Percentiles rank a stretch among this genome's conserved stretches.
phyloP scores from a whole-genome alignment of 176 grass and related monocot species.

The Secale cereale region DNA sequence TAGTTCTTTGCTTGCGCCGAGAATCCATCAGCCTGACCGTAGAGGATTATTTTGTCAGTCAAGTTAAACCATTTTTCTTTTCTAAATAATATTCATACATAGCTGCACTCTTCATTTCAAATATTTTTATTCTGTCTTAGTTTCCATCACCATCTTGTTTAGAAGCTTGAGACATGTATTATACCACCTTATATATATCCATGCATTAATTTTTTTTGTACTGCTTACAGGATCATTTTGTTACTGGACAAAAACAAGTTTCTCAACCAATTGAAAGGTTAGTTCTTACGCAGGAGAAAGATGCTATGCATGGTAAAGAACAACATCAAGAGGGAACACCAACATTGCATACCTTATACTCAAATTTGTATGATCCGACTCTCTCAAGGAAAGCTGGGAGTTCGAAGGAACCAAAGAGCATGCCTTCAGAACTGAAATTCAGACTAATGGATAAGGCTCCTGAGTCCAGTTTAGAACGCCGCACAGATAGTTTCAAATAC shows the following conservation, averaged over 20 bases:
- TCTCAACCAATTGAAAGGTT: conserved; percentile 43
- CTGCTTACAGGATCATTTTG: conserved; percentile 29
- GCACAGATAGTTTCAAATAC: conserved; percentile 29
- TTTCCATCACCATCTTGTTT: not conserved
- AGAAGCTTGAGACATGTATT: not conserved
- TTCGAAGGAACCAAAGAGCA: conserved; percentile 20
- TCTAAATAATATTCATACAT: not conserved
- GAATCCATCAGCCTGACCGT: not conserved
- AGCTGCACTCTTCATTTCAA: not conserved
- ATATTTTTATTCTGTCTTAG: not conserved
- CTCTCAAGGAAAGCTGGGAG: conserved; percentile 20
- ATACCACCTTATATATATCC: not conserved
- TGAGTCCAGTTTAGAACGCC: conserved; percentile 28
- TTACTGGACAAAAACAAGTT: conserved; percentile 23
- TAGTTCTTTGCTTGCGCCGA: not conserved
- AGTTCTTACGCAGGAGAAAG: conserved; percentile 34
- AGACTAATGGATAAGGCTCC: conserved; percentile 38
- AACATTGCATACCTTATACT: conserved; percentile 22
- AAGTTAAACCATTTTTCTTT: not conserved
- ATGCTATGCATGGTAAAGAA: conserved; percentile 26
- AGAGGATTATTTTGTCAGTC: not conserved
- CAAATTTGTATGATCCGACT: conserved; percentile 34
- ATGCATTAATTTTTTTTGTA: not conserved
- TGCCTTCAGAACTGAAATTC: conserved; percentile 34
- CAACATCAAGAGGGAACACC: conserved; percentile 28